A percentile compares a stretch with the other conserved stretches of the same genome.
Evolutionary conservation across 208 protist genomes (phyloP).

Genomic region (Leishmania arabica): DNA sequence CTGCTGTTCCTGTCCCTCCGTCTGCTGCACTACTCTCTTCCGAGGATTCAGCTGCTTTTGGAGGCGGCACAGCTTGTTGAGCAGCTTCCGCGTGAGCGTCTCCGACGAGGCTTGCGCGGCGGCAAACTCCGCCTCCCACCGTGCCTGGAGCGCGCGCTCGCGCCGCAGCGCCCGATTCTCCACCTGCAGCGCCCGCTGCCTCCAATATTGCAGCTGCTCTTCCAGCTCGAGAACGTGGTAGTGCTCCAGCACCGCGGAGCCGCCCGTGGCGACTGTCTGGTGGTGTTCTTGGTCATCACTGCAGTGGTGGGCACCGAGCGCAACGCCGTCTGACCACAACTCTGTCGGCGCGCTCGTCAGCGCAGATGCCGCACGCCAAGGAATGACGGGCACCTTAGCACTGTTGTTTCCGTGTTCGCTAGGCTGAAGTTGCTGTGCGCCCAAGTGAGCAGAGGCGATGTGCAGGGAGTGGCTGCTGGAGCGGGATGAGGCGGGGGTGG

Average conservation of each 20-base stretch:
- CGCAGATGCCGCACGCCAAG: constrained; percentile 4
- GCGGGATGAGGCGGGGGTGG: background rate
- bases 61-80: constrained; percentile 18
- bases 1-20: background rate
- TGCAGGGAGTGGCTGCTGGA: background rate
- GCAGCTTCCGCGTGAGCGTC: constrained; percentile 12
- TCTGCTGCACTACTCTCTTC: background rate
- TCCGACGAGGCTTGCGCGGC: constrained; percentile 23
- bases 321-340: background rate
- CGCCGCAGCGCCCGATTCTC: constrained; percentile 13
- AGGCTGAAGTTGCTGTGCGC: background rate
- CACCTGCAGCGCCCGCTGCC: constrained; percentile 22
- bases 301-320: background rate
- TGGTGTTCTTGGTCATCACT: background rate
- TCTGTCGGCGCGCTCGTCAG: background rate
- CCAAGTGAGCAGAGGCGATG: background rate
- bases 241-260: constrained; percentile 12
- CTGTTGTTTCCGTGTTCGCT: background rate
- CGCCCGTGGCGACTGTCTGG: background rate
- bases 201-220: constrained; percentile 34
- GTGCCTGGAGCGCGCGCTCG: constrained; percentile 12
- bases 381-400: constrained; percentile 6
- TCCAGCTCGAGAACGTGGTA: constrained; percentile 32
- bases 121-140: constrained; percentile 18
- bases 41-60: background rate